Base-by-base conservation (phyloP, 2,329 filamentous ascomycete genomes). In the Aspergillus jensenii region DNA sequence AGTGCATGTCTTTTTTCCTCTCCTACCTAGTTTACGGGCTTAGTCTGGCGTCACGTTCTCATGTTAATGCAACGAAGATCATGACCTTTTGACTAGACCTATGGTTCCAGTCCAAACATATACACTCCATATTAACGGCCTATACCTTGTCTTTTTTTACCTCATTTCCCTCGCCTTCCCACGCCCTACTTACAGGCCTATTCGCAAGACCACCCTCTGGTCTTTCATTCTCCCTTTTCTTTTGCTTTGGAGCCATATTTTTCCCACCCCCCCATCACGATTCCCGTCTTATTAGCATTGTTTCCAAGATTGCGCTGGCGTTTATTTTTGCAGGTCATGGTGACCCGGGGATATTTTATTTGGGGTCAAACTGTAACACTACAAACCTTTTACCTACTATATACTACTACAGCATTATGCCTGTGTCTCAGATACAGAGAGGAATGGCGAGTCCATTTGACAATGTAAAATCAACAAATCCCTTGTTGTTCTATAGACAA, bases 51-150 rank as follows among this genome's bases (percentile, higher is more conserved):
- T 69, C 64, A 72, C 69, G 67, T 69, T 71, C 65, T 62, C 67
- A 71, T 71, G 67, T 67, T 65, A 73, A 71, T 73, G 67, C 69
- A 73, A 74, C 71, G 71, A 72, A 73, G 66, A 71, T 65, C 67
- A 74, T 73, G 72, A 70, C 68, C 62, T 67, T 67, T 64, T 59
- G 60, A 57, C 58, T 46, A 47, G 41, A 47, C 57, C 59, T 55
- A 41, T 50, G 44, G 63, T 62, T 62, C 45, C 25, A 53, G 37
- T 55, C 59, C 58, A 46, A 50, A 37, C 51, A 59, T 58, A 47
- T 58, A 44, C 55, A 25, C 62, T 55, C 41, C 12, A 55, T 46
- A 56, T 49, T 58, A 57, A 39, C 54, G 54, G 31, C 46, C 39
- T 45, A 27, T 56, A 37, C 53, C n/a, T 46, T 45, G 19, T 49